These are phyloP conservation scores for Exophiala viscosa DNA, from an alignment of 2,329 filamentous ascomycete species.

Conservation along the genomic window DNA sequence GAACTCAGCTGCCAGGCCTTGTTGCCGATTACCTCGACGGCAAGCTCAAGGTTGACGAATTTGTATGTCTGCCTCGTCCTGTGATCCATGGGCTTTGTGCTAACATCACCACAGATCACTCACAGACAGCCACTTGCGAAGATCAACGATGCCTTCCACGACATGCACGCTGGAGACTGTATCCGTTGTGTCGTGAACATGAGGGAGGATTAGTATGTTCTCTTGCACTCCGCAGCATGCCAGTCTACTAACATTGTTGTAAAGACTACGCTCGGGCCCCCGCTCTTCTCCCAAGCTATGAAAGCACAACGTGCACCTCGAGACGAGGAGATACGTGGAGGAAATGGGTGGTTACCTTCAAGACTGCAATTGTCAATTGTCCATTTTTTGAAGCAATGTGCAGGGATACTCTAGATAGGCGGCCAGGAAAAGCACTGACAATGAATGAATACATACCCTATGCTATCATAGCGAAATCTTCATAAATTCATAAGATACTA, in stretches of 20 bases:
- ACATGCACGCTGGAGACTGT: conserved; percentile 96
- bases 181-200: conserved; percentile 87
- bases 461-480: not conserved
- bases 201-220: conserved; percentile 32
- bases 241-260: not conserved
- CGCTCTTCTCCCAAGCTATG: not conserved
- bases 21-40: conserved; percentile 87
- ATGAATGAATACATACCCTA: not conserved
- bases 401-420: not conserved
- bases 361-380: not conserved
- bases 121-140: conserved; percentile 77
- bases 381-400: not conserved
- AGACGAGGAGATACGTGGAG: not conserved
- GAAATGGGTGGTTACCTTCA: not conserved
- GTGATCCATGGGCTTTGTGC: not conserved
- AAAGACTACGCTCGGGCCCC: not conserved
- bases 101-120: conserved; percentile 64
- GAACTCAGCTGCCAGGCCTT: conserved; percentile 80
- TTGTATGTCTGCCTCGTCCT: not conserved
- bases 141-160: conserved; percentile 86
- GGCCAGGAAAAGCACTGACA: not conserved
- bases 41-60: conserved; percentile 70
- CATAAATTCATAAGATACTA: not conserved
- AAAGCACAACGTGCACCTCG: not conserved
- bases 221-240: not conserved